Evolutionary conservation across 257 asterid genomes (phyloP).

Genomic region (Knoxia roxburghii): DNA sequence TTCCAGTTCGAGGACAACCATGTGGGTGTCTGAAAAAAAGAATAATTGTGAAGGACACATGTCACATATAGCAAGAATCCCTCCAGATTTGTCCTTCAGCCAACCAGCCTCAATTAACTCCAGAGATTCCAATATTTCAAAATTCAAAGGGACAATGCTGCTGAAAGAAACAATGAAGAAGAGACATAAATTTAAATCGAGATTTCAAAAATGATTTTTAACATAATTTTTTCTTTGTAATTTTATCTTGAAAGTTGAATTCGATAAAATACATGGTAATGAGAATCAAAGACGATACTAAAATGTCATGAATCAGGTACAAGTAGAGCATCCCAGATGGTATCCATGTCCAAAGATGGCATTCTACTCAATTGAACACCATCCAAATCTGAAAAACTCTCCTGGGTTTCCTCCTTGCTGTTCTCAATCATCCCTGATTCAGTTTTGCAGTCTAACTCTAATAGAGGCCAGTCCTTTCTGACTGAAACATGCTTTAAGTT

Average conservation of each 20-base stretch:
- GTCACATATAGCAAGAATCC: neutral
- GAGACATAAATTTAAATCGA: too few species aligned
- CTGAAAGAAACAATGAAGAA: too few species aligned
- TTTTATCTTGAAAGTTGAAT: neutral
- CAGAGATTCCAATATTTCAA: too few species aligned
- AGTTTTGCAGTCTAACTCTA: conserved; percentile 15
- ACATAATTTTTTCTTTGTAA: neutral
- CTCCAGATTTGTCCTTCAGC: neutral
- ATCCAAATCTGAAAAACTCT: conserved; percentile 30
- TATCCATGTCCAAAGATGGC: conserved; percentile 86
- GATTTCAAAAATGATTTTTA: too few species aligned
- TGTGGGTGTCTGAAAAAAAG: too few species aligned
- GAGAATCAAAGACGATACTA: neutral
- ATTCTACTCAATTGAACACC: conserved; percentile 64
- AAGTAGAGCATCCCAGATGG: conserved; percentile 78
- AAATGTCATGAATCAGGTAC: conserved; percentile 48
- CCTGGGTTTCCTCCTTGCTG: conserved; percentile 27
- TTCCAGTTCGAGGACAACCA: neutral
- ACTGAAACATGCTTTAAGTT: conserved; percentile 3
- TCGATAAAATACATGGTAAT: neutral
- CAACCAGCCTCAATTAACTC: neutral
- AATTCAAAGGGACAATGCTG: too few species aligned
- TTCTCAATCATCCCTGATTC: conserved; percentile 24
- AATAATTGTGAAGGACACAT: neutral
- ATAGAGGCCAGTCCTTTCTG: conserved; percentile 14